Evolutionary conservation across 2,329 filamentous ascomycete genomes (phyloP), one percentile per base, ranked within the genome.

Genomic region (Pseudocercospora fijiensis): DNA sequence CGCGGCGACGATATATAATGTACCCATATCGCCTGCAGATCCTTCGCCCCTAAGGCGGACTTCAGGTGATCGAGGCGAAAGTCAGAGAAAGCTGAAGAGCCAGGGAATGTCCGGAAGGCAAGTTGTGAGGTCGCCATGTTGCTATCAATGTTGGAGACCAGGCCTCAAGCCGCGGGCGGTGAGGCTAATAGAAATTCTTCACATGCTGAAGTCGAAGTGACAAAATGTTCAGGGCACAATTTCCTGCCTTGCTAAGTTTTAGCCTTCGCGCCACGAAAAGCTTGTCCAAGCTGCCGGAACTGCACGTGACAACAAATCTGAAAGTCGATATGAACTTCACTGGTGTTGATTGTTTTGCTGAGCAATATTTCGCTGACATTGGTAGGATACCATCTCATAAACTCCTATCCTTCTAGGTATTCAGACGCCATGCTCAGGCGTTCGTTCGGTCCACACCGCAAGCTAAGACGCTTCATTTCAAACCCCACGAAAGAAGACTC

Each of bases 31-130:
- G 80, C 80, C 68, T 80, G 77, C 57, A 82, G 77, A 64, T 80
- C 74, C 57, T 73, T 76, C 26, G 81, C 81, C 57, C 80, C 80
- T 65, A 83, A 78, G 20, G 76, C 78, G 43, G 76, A 73, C 20
- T 80, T 80, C 41, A 83, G 73, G 28, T 78, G 76, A 65, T 78
- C 75, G 57, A 82, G 76, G 33, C 81, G 80, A 69, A 83, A 83
- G 69, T 81, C 78, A 24, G 80, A 83, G 75, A 83, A 85, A 76
- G 86, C 86, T 61, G 83, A 76, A 57, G 81, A 80, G 69, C 83
- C 83, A 52, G 82, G 80, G 62, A 84, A 76, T 58, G 81, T 76
- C 58, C 81, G 73, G 70, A 79, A 81, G n/a, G 65, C 65, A 52
- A 11, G 45, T 22, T 61, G 63, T 56, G 61, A 53, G 2, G 22